Evolutionary conservation across 2,329 filamentous ascomycete species (phyloP), one percentile per base, ranked within the genome.

Genomic region (Aspergillaceae sp.): DNA sequence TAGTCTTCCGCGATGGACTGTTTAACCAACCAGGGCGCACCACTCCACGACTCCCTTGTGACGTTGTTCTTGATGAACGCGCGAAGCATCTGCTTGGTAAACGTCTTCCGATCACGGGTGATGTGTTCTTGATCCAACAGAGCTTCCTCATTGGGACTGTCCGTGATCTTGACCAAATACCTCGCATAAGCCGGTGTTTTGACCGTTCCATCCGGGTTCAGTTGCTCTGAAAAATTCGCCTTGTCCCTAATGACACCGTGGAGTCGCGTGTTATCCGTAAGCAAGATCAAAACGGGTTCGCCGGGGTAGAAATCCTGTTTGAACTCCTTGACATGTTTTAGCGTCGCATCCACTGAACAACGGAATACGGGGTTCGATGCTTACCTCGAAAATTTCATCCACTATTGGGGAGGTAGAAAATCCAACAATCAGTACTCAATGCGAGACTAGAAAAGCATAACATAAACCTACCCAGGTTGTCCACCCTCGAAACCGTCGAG

Each of bases 11-110:
- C 92, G 48, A 94, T 82, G 45, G 88, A 83, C 33, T 85, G 78
- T 69, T 94, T 96, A 11, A 97, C 91, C 46, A 94, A 73, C 92
- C 92, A 98, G 0, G 92, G 91, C 0, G 92, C 92, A n/a, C 91
- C 91, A 50, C 83, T 91, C 88, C 90, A 97, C 3, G 88, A 80
- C 60, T 97, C 92, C 50, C 91, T 76, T 2, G 83, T 85, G n/a
- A 96, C 85, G 0, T 89, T 92, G 66, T 94, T 90, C 64, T 95
- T 95, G 53, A 98, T 87, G 55, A 96, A 98, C 4, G 89, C 88
- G 32, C 91, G 83, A 36, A 98, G 74, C 65, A 96, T 90, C 42
- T 90, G 83, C 68, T 98, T 97, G 29, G 91, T 96, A 63, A 97
- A 98, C 41, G 87, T 79, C 58, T 91, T 94, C 44, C 89, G 82